These are phyloP conservation scores for Aspergillus calidoustus DNA, from an alignment of 2,329 filamentous ascomycete genomes.

Conservation along the genomic window DNA sequence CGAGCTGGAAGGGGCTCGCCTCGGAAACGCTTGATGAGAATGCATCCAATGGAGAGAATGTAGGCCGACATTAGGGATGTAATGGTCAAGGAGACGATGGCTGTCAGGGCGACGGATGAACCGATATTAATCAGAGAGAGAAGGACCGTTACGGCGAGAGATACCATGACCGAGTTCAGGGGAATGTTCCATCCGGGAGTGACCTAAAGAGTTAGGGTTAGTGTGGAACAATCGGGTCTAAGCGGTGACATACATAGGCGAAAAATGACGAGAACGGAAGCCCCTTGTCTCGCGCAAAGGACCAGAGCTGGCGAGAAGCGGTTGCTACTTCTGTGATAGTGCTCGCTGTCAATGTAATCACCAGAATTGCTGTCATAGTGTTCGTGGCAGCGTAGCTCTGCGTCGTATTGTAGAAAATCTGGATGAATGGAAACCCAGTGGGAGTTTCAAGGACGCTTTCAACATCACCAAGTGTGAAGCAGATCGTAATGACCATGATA, in stretches of 20 bases:
- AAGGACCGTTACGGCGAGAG: constrained; percentile 49
- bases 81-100: constrained; percentile 50
- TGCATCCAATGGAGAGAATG: constrained; percentile 53
- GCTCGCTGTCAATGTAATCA: constrained; percentile 55
- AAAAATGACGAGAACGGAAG: constrained; percentile 46
- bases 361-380: constrained; percentile 56
- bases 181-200: constrained; percentile 48
- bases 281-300: constrained; percentile 54
- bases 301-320: constrained; percentile 62
- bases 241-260: constrained; percentile 36
- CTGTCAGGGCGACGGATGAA: constrained; percentile 50
- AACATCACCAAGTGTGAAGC: constrained; percentile 59
- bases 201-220: constrained; percentile 32
- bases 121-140: constrained; percentile 59
- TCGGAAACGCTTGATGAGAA: constrained; percentile 50
- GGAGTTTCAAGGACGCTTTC: constrained; percentile 49
- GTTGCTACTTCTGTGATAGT: constrained; percentile 61
- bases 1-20: constrained; percentile 48
- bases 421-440: constrained; percentile 63
- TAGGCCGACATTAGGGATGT: constrained; percentile 49
- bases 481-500: constrained; percentile 60
- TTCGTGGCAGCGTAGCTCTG: constrained; percentile 54
- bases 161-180: constrained; percentile 53
- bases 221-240: background rate
- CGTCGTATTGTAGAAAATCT: constrained; percentile 60